A percentile compares a stretch with the other conserved stretches of the same genome.
phyloP scores from a whole-genome alignment of 805 yeast species.

The Wickerhamomyces subpelliculosus region DNA sequence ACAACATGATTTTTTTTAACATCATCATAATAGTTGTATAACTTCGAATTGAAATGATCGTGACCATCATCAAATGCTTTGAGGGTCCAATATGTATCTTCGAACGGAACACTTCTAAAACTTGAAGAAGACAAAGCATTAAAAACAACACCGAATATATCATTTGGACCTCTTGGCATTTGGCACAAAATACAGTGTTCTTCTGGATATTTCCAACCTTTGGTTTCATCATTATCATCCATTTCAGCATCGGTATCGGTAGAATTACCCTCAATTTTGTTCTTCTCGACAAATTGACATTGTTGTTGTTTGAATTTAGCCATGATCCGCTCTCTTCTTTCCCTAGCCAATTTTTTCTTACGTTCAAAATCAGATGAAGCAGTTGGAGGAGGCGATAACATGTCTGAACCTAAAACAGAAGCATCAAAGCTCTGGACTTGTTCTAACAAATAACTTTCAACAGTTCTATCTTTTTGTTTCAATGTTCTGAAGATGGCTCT shows the following conservation, averaged over 20 bases:
- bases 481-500: slow-evolving; percentile 41
- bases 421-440: slow-evolving; percentile 31
- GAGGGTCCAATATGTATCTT: slow-evolving; percentile 55
- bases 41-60: slow-evolving; percentile 5
- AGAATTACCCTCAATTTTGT: slow-evolving; percentile 25
- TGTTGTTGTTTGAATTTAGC: slow-evolving; percentile 81
- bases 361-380: slow-evolving; percentile 36
- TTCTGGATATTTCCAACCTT: slow-evolving; percentile 61
- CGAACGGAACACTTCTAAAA: slow-evolving; percentile 57
- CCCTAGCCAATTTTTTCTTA: slow-evolving; percentile 64
- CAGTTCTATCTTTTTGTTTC: slow-evolving; percentile 21
- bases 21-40: slow-evolving; percentile 5
- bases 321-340: slow-evolving; percentile 62
- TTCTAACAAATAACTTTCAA: slow-evolving; percentile 25
- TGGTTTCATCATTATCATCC: slow-evolving; percentile 26
- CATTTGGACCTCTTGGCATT: slow-evolving; percentile 58
- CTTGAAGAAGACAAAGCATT: slow-evolving; percentile 52
- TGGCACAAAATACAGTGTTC: slow-evolving; percentile 78
- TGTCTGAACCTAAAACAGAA: slow-evolving; percentile 5
- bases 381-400: not conserved
- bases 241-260: slow-evolving; percentile 32
- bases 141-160: slow-evolving; percentile 71
- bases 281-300: slow-evolving; percentile 57
- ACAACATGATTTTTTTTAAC: slow-evolving; percentile 37
- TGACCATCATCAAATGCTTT: slow-evolving; percentile 48